Percentiles rank a stretch among this genome's conserved stretches.
These are phyloP conservation scores for Suillus brevipes DNA, from an alignment of 768 basidiomycete species.

Conservation along the genomic window DNA sequence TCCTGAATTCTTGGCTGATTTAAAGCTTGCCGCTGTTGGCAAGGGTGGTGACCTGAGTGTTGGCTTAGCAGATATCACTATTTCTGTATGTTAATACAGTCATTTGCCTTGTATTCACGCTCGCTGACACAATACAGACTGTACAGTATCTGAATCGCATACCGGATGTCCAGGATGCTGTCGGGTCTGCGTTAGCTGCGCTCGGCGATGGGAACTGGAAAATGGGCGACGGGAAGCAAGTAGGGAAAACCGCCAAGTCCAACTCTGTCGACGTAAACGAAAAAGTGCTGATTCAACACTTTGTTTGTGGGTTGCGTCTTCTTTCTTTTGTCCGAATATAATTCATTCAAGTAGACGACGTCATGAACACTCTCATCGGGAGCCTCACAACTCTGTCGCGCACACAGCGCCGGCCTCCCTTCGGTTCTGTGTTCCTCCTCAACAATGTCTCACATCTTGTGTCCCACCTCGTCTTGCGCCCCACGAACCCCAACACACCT, in stretches of 20 bases:
- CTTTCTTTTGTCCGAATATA: neutral
- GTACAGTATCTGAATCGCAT: constrained; percentile 68
- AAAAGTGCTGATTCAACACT: constrained; percentile 69
- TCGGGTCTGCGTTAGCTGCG: constrained; percentile 60
- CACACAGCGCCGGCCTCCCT: constrained; percentile 58
- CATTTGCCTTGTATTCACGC: neutral
- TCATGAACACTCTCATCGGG: constrained; percentile 62
- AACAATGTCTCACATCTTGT: constrained; percentile 79
- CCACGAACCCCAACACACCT: constrained; percentile 45
- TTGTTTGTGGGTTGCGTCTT: constrained; percentile 53
- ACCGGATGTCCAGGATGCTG: constrained; percentile 69
- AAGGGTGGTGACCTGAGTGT: constrained; percentile 58
- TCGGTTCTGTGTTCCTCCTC: constrained; percentile 74
- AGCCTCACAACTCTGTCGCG: constrained; percentile 67
- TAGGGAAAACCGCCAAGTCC: constrained; percentile 47
- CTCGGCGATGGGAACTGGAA: constrained; percentile 91
- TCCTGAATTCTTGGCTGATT: constrained; percentile 79
- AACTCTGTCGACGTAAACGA: constrained; percentile 53
- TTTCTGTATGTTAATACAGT: constrained; percentile 40
- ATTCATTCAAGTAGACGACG: constrained; percentile 52
- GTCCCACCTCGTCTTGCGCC: constrained; percentile 54
- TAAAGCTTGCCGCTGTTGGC: constrained; percentile 60
- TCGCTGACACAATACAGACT: constrained; percentile 44
- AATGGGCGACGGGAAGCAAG: constrained; percentile 81
- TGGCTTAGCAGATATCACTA: constrained; percentile 60